Base-by-base conservation (phyloP, 148 eudicot genomes). In the Selenicereus undatus region DNA sequence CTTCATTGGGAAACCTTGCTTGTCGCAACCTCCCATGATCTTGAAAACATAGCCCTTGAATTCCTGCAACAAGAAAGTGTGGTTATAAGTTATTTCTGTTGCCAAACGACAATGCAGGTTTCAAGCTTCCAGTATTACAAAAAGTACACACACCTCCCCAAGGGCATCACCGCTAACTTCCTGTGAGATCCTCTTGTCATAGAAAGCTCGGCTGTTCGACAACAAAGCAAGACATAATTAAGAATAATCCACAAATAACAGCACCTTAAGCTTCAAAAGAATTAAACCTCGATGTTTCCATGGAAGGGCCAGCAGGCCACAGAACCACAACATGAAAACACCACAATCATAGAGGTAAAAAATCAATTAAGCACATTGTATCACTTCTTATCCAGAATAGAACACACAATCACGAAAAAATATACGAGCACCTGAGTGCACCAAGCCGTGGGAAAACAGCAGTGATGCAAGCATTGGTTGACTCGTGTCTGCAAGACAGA, bases 1-100 rank as follows among this genome's bases (percentile, higher is more conserved):
- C 82, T 91, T 91, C 94, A 91, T 91, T 64, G 94, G 94, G 81
- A 91, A 91, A 70, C 94, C 94, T 78, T 91, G 94, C 85, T 91
- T 91, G 83, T 91, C 94, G 78, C 94, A 88, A 4, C 94, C 92
- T 80, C 94, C 92, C 88, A 80, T 90, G 42, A 91, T 91, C 83
- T 90, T 90, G 84, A 91, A 91, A 1, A 90, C 90, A 22, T 72
- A 90, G 0, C 93, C 95, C 89, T 90, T 90, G 81, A 91, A 91
- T 68, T 91, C 95, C 95, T 91, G 85, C 48, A 71, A 8, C 9
- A 78, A 16, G 24, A 35, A 36, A 20, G 36, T 24, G 13, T 35
- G 4, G 42, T 24, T 56, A 2, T 22, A 48, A 74, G 12, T 5
- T 45, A 32, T 32, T 32, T 32, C 32, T 32, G 32, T 32, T 32